These are phyloP conservation scores for Hypoxylon sp. DNA, from an alignment of 2,329 filamentous ascomycete genomes.

Conservation along the genomic window DNA sequence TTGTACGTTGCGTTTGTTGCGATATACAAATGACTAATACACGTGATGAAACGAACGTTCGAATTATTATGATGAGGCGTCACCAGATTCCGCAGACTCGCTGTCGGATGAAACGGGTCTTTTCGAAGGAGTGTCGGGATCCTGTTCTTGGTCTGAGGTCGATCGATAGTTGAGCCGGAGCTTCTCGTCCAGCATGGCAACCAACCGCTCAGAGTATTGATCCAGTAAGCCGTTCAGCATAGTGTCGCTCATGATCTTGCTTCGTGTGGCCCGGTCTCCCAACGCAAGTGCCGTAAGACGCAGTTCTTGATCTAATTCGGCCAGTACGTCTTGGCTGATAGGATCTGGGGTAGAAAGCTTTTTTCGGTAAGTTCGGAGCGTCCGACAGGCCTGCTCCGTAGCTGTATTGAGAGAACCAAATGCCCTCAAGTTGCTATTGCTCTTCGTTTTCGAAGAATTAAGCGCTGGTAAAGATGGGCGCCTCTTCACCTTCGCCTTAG, in stretches of 20 bases:
- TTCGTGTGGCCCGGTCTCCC: slow-evolving; percentile 63
- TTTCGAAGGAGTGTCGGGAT: slow-evolving; percentile 34
- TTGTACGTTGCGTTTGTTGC: slow-evolving; percentile 6
- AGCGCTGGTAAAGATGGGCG: slow-evolving; percentile 65
- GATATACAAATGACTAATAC: slow-evolving; percentile 36
- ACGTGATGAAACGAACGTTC: slow-evolving; percentile 33
- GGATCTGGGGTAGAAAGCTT: slow-evolving; percentile 66
- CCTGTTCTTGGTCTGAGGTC: slow-evolving; percentile 32
- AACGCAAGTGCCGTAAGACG: slow-evolving; percentile 69
- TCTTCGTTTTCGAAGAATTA: slow-evolving; percentile 59
- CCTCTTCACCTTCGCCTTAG: slow-evolving; percentile 57
- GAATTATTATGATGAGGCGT: slow-evolving; percentile 37
- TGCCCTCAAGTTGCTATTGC: slow-evolving; percentile 57
- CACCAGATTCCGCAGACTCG: slow-evolving; percentile 37
- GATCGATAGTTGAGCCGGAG: slow-evolving; percentile 58
- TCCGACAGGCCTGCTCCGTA: slow-evolving; percentile 70
- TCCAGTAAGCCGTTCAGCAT: slow-evolving; percentile 72
- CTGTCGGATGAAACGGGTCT: slow-evolving; percentile 38
- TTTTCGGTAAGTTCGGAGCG: slow-evolving; percentile 68
- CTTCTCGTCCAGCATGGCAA: slow-evolving; percentile 77
- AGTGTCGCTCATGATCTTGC: slow-evolving; percentile 64
- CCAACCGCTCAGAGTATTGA: slow-evolving; percentile 77
- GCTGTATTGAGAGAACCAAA: slow-evolving; percentile 68
- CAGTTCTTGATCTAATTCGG: slow-evolving; percentile 71
- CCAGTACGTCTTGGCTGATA: slow-evolving; percentile 65